Base-by-base conservation (phyloP, 768 basidiomycete species). In the Termitomyces sp. region DNA sequence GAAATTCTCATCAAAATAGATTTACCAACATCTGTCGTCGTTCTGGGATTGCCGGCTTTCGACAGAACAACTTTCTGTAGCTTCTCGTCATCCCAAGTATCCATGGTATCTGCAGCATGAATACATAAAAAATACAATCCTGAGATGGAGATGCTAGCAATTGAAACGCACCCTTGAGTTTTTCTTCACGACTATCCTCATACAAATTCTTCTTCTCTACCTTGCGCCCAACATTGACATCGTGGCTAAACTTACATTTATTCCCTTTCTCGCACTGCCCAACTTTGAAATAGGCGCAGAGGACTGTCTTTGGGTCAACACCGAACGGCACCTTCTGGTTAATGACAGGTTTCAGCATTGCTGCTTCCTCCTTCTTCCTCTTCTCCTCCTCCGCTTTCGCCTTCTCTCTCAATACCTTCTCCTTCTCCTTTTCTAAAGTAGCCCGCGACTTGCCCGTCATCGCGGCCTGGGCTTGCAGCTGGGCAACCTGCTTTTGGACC, bases 211-310 rank as follows among this genome's bases (percentile, higher is more conserved):
- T 93, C 84, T 98, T 99, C 71, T 94, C 91, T 47, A 91, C 89
- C 73, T 95, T 98, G 60, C 97, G 77, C 7, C 84, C 95, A 36
- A 96, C 84, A 64, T 98, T 82, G 59, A 87, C 67, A 76, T 98
- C 88, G 72, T 99, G 97, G 62, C 94, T 95, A 76, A 97, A 98
- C 79, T 96, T 98, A 78, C 97, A 98, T 76, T 93, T 93, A 71
- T 65, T 85, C 26, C 93, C 96, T 79, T 98, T 98, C 26, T 96
- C 94, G 69, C 96, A 99, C 50, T 75, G 81, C 4, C 96, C 95
- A 13, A 91, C 88, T 75, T 98, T 98, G 81, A 80, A 95, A 78
- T 88, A 98, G 27, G 82, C 88, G 70, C 97, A 98, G 34, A 98
- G 78, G 34, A 98, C 77, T 14, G 92, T 94, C 81, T 97, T 98